Conservation (phyloP, 1,284 basidiomycete genomes). For the Leccinum subrobustum region DNA sequence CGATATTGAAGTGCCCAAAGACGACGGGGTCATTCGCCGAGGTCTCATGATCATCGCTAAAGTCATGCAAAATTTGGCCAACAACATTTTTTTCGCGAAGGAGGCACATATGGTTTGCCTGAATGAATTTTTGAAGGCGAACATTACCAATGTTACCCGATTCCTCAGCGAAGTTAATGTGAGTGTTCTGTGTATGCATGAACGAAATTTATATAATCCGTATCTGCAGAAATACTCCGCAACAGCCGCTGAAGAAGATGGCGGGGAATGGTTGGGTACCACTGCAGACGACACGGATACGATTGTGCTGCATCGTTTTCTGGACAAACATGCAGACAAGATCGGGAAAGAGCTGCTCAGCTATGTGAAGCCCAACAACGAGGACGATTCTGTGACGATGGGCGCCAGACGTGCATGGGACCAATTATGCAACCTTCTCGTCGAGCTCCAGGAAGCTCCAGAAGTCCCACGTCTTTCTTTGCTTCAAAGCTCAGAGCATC, state of each 20-base stretch:
- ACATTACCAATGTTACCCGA: conserved; percentile 78
- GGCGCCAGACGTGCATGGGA: conserved; percentile 78
- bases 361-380: conserved; percentile 59
- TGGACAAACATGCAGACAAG: conserved; percentile 80
- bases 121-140: conserved; percentile 75
- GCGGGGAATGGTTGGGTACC: conserved; percentile 70
- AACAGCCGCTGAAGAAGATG: conserved; percentile 50
- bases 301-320: conserved; percentile 79
- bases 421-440: conserved; percentile 69
- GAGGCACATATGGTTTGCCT: conserved; percentile 83
- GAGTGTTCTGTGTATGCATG: conserved; percentile 26
- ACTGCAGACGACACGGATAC: conserved; percentile 80
- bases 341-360: conserved; percentile 82
- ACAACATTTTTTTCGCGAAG: conserved; percentile 90
- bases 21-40: conserved; percentile 59
- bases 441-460: conserved; percentile 72
- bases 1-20: conserved; percentile 77
- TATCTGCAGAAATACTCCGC: conserved; percentile 53
- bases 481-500: conserved; percentile 51
- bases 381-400: conserved; percentile 55
- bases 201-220: conserved; percentile 4
- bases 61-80: conserved; percentile 89
- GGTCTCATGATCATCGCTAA: conserved; percentile 87
- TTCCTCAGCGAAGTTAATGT: conserved; percentile 84
- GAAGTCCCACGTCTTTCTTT: conserved; percentile 61